Evolutionary conservation across 1,139 yeast species (phyloP).

Genomic region (Nakaseomyces uthaithaninus): DNA sequence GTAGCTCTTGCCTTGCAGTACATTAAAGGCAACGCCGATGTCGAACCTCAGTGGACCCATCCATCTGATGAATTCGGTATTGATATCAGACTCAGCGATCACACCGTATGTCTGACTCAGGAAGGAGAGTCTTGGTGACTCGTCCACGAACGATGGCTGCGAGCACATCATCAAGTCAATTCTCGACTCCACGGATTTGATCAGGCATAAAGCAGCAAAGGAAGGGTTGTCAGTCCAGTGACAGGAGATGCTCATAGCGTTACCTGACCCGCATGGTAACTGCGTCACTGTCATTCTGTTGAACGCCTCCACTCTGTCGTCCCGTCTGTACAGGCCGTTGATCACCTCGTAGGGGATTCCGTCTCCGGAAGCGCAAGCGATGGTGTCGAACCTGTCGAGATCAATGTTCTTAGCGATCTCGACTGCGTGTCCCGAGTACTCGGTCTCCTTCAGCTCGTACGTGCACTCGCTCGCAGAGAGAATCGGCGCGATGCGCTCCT

Average conservation of each 20-base stretch:
- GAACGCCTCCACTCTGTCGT: constrained; percentile 60
- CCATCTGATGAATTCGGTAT: constrained; percentile 85
- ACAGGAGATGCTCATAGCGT: constrained; percentile 79
- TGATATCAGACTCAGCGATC: constrained; percentile 89
- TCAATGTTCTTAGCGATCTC: constrained; percentile 57
- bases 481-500: constrained; percentile 55
- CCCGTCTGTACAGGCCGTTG: constrained; percentile 64
- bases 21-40: constrained; percentile 61
- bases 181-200: constrained; percentile 59
- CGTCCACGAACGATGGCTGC: constrained; percentile 39
- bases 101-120: constrained; percentile 81
- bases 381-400: constrained; percentile 55
- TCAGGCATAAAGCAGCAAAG: constrained; percentile 58
- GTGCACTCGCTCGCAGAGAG: constrained; percentile 58
- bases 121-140: constrained; percentile 51
- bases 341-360: constrained; percentile 93
- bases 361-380: constrained; percentile 93
- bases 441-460: constrained; percentile 53
- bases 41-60: constrained; percentile 82
- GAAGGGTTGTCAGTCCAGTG: constrained; percentile 65
- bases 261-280: constrained; percentile 93
- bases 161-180: constrained; percentile 79
- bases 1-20: constrained; percentile 51
- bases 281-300: constrained; percentile 65
- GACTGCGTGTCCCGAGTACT: constrained; percentile 62